phyloP scores from a whole-genome alignment of 176 grass and related monocot species.

The Cymbopogon citratus region DNA sequence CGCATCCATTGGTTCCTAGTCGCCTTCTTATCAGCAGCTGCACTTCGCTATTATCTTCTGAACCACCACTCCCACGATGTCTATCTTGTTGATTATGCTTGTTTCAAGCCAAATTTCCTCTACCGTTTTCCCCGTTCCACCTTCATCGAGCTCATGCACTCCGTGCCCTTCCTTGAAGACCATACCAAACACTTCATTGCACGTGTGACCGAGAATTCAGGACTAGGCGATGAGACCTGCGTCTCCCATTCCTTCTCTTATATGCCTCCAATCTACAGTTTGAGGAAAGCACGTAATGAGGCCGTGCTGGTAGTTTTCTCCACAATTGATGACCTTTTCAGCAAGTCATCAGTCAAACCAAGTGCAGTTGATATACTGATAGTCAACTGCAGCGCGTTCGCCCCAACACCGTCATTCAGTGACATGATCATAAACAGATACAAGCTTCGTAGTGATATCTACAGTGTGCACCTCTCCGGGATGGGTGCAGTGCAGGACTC shows the following conservation, averaged over 20 bases:
- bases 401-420: not conserved
- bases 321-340: conserved; percentile 19
- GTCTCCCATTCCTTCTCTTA: not conserved
- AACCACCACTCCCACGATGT: too few relatives aligned
- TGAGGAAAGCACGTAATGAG: not conserved
- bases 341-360: conserved; percentile 1
- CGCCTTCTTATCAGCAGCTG: too few relatives aligned
- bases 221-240: conserved; percentile 32
- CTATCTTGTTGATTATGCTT: too few relatives aligned
- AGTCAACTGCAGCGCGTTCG: conserved; percentile 16
- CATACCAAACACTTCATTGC: not conserved
- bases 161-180: too few relatives aligned
- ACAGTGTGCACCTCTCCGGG: conserved; percentile 17
- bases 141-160: too few relatives aligned
- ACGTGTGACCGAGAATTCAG: not conserved
- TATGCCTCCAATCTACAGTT: not conserved
- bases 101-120: too few relatives aligned
- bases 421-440: conserved; percentile 22
- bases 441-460: conserved; percentile 20
- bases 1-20: too few relatives aligned
- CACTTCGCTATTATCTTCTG: too few relatives aligned
- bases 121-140: too few relatives aligned
- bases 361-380: conserved; percentile 1
- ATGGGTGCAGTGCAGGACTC: conserved; percentile 18
- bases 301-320: conserved; percentile 7